phyloP scores from a whole-genome alignment of 2,329 filamentous ascomycete genomes.

The Botryotinia convoluta region DNA sequence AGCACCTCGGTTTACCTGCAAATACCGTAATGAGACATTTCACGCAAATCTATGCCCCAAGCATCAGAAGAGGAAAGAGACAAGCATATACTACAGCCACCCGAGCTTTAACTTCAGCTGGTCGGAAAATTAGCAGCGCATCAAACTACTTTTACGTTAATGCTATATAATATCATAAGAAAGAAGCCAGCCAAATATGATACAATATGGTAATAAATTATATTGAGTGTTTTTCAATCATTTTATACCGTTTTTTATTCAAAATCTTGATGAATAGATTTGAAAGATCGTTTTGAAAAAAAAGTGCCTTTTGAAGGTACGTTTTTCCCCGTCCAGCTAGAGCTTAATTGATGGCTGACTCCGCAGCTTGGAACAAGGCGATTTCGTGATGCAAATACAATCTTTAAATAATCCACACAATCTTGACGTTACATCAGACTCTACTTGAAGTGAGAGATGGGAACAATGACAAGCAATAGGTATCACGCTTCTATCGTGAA shows the following conservation, averaged over 20 bases:
- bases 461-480: neutral
- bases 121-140: neutral
- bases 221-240: neutral
- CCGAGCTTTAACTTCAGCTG: neutral
- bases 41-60: neutral
- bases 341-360: neutral
- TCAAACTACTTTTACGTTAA: neutral
- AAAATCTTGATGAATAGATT: neutral
- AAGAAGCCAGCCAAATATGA: neutral
- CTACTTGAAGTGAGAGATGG: no score
- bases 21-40: neutral
- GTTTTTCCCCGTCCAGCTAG: neutral
- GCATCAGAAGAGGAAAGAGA: neutral
- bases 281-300: neutral
- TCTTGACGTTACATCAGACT: neutral
- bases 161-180: neutral
- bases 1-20: neutral
- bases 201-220: neutral
- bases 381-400: neutral
- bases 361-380: neutral
- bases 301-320: neutral
- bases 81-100: neutral
- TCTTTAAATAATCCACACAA: neutral
- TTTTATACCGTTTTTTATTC: neutral
- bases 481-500: neutral